These are phyloP conservation scores for Phyllachora maydis DNA, from an alignment of 2,329 filamentous ascomycete genomes.

Conservation along the genomic window DNA sequence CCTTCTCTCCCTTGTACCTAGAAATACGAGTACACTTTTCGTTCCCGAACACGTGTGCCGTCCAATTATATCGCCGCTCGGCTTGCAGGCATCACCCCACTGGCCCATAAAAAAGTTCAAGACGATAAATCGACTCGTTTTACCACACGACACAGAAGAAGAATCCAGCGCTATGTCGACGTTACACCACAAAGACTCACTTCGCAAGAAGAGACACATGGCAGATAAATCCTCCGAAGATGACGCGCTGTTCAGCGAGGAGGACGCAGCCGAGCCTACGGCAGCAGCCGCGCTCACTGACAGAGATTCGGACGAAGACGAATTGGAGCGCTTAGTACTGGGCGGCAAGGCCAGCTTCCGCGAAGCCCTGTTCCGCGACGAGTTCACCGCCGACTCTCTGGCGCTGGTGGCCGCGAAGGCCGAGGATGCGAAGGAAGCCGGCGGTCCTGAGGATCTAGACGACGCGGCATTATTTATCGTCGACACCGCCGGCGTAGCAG, in stretches of 20 bases:
- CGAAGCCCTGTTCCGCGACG: conserved; percentile 41
- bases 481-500: conserved; percentile 36
- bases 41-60: too few relatives aligned
- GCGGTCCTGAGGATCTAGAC: conserved; percentile 23
- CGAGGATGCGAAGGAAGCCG: conserved; percentile 4
- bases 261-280: neutral
- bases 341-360: conserved; percentile 73
- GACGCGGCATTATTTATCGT: conserved; percentile 77
- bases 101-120: too few relatives aligned
- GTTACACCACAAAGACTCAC: neutral
- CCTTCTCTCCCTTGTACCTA: too few relatives aligned
- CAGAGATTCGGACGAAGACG: conserved; percentile 67
- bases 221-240: conserved; percentile 1
- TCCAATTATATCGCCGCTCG: too few relatives aligned
- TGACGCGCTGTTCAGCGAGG: neutral
- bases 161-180: too few relatives aligned
- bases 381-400: conserved; percentile 13
- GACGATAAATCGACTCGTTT: too few relatives aligned
- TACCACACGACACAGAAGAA: too few relatives aligned
- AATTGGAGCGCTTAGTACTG: conserved; percentile 74
- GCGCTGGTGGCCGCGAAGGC: conserved; percentile 3
- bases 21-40: too few relatives aligned
- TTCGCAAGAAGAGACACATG: too few relatives aligned
- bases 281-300: conserved; percentile 16
- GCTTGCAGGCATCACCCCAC: too few relatives aligned